Evolutionary conservation across 2,329 filamentous ascomycete genomes (phyloP), one percentile per base, ranked within the genome.

Genomic region (Arthroderma sp.): DNA sequence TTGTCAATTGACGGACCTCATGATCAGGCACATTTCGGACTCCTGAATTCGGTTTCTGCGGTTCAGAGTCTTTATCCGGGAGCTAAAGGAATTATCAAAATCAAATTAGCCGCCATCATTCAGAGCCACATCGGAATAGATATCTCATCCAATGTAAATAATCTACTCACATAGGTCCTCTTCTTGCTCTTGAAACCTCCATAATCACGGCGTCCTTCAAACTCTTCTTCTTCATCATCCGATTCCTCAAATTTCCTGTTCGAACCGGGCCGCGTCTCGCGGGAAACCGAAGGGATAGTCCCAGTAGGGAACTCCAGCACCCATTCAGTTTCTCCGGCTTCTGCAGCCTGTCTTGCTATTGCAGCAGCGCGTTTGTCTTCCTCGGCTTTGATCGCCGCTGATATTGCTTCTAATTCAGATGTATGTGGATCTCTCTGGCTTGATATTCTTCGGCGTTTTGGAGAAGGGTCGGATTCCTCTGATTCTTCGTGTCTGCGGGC

Each of bases 401-500:
- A 55, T 43, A 68, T 66, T 3, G 60, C 60, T 34, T 64, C 55
- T 5, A 67, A 51, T 36, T 68, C 66, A 4, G 63, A 59, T 50
- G 29, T 51, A 52, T 2, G 49, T 42, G 30, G 48, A 36, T 9
- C n/a, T 15, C 9, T 34, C 48, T 56, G 49, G 4, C 51, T 54
- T 1, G 62, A 65, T 5, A 59, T 36, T 47, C 62, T 59, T 8
- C 54, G 57, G 29, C 65, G 62, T 45, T 68, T 68, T 1, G 63
- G 54, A 2, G 55, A 56, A 1, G 58, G 59, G 1, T 54, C 47
- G 15, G 53, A 46, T 27, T 47, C 44, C 10, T 74, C 65, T 46
- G 78, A 72, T 32, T 79, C 66, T 36, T 72, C 62, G 40, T 71
- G 65, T 72, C 56, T 60, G 15, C 15, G 15, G 15, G 15, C 15